A percentile compares a stretch with the other conserved stretches of the same genome.
These are phyloP conservation scores for Rickenella mellea DNA, from an alignment of 768 basidiomycete genomes.

Conservation along the genomic window DNA sequence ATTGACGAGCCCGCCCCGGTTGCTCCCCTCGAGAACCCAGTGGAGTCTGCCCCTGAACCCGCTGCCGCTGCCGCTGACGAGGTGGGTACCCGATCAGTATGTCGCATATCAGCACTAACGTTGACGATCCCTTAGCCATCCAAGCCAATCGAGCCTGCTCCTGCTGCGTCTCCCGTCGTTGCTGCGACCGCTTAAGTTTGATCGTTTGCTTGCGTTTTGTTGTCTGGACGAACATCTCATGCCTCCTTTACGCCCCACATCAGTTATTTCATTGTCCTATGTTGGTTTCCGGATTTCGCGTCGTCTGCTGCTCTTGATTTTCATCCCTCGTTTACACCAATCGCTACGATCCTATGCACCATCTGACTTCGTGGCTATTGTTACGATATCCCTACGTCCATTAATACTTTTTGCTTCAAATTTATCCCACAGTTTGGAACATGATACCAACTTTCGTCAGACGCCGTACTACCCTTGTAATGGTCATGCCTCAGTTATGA, in stretches of 20 bases:
- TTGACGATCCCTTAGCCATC: constrained; percentile 31
- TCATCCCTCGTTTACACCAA: no score
- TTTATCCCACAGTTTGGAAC: background rate
- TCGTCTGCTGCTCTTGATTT: no score
- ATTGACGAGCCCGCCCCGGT: constrained; percentile 77
- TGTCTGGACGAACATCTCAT: background rate
- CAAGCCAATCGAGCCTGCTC: constrained; percentile 29
- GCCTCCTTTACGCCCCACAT: background rate
- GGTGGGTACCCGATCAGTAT: constrained; percentile 20
- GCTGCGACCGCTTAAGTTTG: constrained; percentile 67
- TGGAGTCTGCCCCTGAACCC: constrained; percentile 31
- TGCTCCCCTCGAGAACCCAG: constrained; percentile 78
- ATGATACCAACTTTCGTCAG: constrained; percentile 1
- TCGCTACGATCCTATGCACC: background rate
- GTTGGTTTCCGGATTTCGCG: background rate
- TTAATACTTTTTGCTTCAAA: background rate
- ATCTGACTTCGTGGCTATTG: background rate
- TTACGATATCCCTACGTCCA: constrained; percentile 1
- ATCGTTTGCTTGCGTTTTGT: constrained; percentile 3
- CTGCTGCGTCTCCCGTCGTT: constrained; percentile 57
- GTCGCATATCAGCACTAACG: constrained; percentile 12
- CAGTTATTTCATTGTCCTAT: background rate
- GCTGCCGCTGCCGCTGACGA: constrained; percentile 23
- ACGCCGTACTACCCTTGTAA: no score
- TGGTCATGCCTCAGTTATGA: background rate